phyloP scores from a whole-genome alignment of 352 stramenopile species.

The Phytophthora hybrid region DNA sequence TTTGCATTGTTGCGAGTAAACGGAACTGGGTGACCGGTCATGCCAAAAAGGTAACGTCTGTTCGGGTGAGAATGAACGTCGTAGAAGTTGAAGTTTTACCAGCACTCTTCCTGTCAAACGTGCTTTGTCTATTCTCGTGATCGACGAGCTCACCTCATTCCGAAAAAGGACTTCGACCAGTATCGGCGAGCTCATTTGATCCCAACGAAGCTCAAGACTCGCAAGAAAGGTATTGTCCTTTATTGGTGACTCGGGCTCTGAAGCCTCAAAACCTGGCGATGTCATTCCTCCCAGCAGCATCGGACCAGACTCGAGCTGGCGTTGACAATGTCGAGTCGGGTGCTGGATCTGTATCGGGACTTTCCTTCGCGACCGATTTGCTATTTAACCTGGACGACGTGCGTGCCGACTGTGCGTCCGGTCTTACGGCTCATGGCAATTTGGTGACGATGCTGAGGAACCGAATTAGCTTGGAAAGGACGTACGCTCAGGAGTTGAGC shows the following conservation, averaged over 20 bases:
- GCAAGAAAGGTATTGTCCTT: background rate
- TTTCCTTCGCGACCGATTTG: conserved; percentile 77
- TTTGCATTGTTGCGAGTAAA: conserved; percentile 21
- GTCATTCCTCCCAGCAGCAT: background rate
- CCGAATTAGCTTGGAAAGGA: conserved; percentile 75
- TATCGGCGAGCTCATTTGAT: background rate
- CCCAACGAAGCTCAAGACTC: background rate
- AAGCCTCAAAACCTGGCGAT: background rate
- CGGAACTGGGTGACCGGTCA: conserved; percentile 22
- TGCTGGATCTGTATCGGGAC: background rate
- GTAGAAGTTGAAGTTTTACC: conserved; percentile 26
- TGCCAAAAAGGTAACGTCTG: conserved; percentile 30
- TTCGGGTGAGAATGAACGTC: conserved; percentile 25
- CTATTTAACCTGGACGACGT: conserved; percentile 85
- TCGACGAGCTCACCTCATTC: conserved; percentile 19
- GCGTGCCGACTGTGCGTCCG: conserved; percentile 46
- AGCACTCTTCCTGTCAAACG: conserved; percentile 17
- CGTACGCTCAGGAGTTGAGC: conserved; percentile 73
- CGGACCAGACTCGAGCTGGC: background rate
- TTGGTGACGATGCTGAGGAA: conserved; percentile 75
- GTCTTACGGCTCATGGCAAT: conserved; percentile 63
- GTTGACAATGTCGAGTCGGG: background rate
- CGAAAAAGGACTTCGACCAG: conserved; percentile 17
- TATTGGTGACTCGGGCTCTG: no score
- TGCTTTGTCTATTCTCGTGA: conserved; percentile 19